These are phyloP conservation scores for Fomes fomentarius DNA, from an alignment of 1,284 basidiomycete species.

Conservation along the genomic window DNA sequence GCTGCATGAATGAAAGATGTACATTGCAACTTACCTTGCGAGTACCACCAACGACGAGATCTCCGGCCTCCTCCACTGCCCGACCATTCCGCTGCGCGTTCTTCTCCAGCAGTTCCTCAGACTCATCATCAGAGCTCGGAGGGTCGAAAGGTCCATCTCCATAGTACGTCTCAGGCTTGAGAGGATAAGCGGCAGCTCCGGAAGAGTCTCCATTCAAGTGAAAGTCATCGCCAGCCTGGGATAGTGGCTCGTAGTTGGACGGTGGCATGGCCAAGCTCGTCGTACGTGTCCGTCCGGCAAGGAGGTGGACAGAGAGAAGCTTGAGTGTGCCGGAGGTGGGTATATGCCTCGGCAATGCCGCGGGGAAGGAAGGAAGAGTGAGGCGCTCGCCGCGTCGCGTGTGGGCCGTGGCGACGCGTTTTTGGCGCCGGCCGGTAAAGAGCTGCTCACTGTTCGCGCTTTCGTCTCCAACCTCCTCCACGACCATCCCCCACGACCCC, in stretches of 20 bases:
- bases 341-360: no score
- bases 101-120: constrained; percentile 52
- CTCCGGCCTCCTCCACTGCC: constrained; percentile 31
- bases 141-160: constrained; percentile 73
- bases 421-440: constrained; percentile 15
- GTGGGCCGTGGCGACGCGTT: constrained; percentile 27
- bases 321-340: no score
- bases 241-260: constrained; percentile 26
- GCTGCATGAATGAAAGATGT: not conserved
- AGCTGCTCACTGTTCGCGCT: not conserved
- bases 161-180: constrained; percentile 53
- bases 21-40: constrained; percentile 34
- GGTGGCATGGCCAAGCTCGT: constrained; percentile 14
- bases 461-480: constrained; percentile 1
- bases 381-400: constrained; percentile 15
- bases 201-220: constrained; percentile 9
- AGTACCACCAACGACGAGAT: constrained; percentile 39
- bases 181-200: constrained; percentile 9
- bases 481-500: constrained; percentile 19
- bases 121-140: constrained; percentile 72
- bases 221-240: constrained; percentile 23
- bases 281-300: constrained; percentile 7
- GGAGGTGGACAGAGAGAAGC: not conserved
- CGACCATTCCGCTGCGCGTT: constrained; percentile 30
- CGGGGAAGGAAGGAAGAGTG: not conserved